These are phyloP conservation scores for Arachis stenosperma DNA, from an alignment of 306 rosid genomes.

Conservation along the genomic window DNA sequence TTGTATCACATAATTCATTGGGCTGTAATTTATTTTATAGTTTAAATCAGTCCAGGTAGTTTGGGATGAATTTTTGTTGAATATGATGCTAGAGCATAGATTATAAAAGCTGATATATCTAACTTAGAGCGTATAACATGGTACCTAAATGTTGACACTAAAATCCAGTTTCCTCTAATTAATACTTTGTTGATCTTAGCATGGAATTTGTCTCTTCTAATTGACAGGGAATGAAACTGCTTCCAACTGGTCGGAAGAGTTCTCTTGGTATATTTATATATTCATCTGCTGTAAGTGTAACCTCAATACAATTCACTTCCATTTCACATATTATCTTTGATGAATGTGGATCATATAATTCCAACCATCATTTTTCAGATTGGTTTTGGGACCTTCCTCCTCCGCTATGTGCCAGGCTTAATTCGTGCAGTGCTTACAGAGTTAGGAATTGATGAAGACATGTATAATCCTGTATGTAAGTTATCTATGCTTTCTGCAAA, in stretches of 20 bases:
- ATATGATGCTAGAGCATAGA: constrained; percentile 15
- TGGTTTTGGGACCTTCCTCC: constrained; percentile 81
- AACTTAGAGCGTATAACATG: constrained; percentile 12
- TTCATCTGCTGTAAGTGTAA: constrained; percentile 70
- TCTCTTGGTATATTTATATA: constrained; percentile 77
- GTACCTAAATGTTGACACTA: constrained; percentile 18
- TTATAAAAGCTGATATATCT: constrained; percentile 5
- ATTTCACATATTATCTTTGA: constrained; percentile 25
- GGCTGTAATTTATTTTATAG: constrained; percentile 9
- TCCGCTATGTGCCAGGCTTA: constrained; percentile 71
- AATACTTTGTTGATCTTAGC: constrained; percentile 21
- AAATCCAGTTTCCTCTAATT: constrained; percentile 10
- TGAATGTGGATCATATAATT: constrained; percentile 30
- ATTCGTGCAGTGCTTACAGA: constrained; percentile 62
- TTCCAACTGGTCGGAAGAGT: constrained; percentile 90
- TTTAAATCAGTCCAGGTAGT: constrained; percentile 6
- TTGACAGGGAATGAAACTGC: constrained; percentile 93
- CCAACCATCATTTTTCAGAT: constrained; percentile 55
- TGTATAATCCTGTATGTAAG: constrained; percentile 98
- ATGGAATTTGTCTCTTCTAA: constrained; percentile 39
- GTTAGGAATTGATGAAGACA: constrained; percentile 82
- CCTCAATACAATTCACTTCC: constrained; percentile 32
- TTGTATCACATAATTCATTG: constrained; percentile 20
- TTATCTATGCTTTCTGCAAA: constrained; percentile 48
- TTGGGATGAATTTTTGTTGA: constrained; percentile 24